Percentiles rank a stretch among this genome's conserved stretches.
phyloP scores from a whole-genome alignment of 2,329 filamentous ascomycete species.

The Exserohilum rostratum region DNA sequence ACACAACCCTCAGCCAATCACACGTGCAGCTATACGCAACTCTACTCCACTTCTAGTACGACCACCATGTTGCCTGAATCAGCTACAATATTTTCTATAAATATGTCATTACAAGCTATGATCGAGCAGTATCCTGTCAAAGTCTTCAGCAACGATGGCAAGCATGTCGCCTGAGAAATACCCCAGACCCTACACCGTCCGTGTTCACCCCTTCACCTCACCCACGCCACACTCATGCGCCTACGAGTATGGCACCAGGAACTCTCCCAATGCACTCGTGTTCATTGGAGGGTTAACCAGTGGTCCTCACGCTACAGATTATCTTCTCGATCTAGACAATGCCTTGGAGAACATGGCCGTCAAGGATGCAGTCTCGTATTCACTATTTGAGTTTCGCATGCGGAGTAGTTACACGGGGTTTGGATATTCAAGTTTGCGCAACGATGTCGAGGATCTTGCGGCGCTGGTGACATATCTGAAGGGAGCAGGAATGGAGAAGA shows the following conservation, averaged over 20 bases:
- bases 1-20: not conserved
- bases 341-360: not conserved
- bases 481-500: not conserved
- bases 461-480: conserved; percentile 20
- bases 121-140: not conserved
- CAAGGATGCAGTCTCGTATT: conserved; percentile 2
- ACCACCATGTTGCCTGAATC: not conserved
- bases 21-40: not conserved
- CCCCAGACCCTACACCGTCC: conserved; percentile 5
- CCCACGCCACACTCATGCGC: conserved; percentile 14
- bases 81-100: not conserved
- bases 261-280: conserved; percentile 17
- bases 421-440: conserved; percentile 23
- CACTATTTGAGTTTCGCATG: conserved; percentile 27
- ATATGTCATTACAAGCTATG: too few species aligned
- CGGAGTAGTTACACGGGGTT: conserved; percentile 27
- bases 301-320: conserved; percentile 19
- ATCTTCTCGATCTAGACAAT: not conserved
- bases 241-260: conserved; percentile 18
- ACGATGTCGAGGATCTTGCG: conserved; percentile 21
- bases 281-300: conserved; percentile 25
- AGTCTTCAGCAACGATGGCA: not conserved
- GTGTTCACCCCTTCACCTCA: conserved; percentile 19
- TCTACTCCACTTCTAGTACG: not conserved
- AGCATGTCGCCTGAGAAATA: not conserved